Conservation (phyloP, 805 yeast species). For the Wickerhamomyces chambardii region DNA sequence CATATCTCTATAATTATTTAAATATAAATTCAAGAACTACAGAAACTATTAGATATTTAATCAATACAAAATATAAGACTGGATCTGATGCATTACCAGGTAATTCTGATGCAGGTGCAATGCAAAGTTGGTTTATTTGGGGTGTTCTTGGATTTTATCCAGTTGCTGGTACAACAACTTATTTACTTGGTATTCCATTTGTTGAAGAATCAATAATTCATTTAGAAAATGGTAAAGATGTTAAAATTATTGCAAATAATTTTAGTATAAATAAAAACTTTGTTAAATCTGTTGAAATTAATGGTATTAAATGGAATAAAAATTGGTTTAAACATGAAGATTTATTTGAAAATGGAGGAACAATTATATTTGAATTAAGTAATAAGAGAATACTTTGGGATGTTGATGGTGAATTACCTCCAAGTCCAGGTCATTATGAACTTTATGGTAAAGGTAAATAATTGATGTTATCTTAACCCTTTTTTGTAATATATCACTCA, state of each 20-base stretch:
- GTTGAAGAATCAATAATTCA: slow-evolving; percentile 14
- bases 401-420: slow-evolving; percentile 7
- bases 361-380: slow-evolving; percentile 12
- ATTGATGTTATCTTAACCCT: too few species aligned
- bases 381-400: slow-evolving; percentile 9
- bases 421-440: slow-evolving; percentile 20
- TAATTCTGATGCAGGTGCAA: slow-evolving; percentile 29
- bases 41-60: slow-evolving; percentile 20
- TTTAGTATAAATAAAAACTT: slow-evolving; percentile 16
- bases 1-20: slow-evolving; percentile 24
- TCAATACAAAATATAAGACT: slow-evolving; percentile 16
- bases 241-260: slow-evolving; percentile 17
- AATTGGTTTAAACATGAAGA: slow-evolving; percentile 25
- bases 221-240: slow-evolving; percentile 17
- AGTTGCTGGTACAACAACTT: slow-evolving; percentile 25
- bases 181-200: slow-evolving; percentile 23
- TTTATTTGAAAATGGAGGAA: slow-evolving; percentile 21
- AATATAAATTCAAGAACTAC: slow-evolving; percentile 20
- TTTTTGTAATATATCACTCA: too few species aligned
- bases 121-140: slow-evolving; percentile 28
- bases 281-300: slow-evolving; percentile 22
- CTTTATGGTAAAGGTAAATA: too few species aligned
- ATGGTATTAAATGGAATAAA: slow-evolving; percentile 18
- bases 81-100: slow-evolving; percentile 26
- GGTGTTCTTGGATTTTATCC: slow-evolving; percentile 26